Base-by-base conservation (phyloP, 1,284 basidiomycete species). In the Ganoderma multipileum region DNA sequence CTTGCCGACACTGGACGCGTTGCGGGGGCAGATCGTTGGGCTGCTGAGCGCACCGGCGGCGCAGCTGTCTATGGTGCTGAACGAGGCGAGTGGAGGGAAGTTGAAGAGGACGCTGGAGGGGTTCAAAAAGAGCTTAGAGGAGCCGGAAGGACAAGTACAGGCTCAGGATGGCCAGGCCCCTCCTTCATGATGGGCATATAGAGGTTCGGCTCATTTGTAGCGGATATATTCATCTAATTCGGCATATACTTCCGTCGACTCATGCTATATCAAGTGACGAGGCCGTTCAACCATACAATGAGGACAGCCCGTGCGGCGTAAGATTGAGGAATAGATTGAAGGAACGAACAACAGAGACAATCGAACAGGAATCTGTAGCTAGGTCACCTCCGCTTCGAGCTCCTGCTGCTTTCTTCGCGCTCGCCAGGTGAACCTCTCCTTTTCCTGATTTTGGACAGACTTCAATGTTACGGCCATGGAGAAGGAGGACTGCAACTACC, bases 91-190 rank as follows among this genome's bases (percentile, higher is more conserved):
- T 76, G 93, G 93, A 71, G 93, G 91, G 28, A 86, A 83, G 77
- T 76, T 95, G 76, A 89, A 90, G 67, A 85, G 93, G 82, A 92
- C 91, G 54, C 78, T 95, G 78, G 92, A 95, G 74, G 93, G 93
- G 0, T 83, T 94, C 74, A 90, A 89, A 82, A 90, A 89, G 80
- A 86, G 89, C 42, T 78, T 94, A 75, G 92, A 60, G 58, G 58
- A 93, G 81, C 65, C 67, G 20, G 89, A 90, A 39, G 38, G 38
- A 39, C 38, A 39, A 74, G 55, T 2, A 18, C 23, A 41, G 58
- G 79, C 69, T 28, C 77, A 82, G 73, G 70, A 68, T 16, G 70
- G 63, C 50, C 69, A 69, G 26, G 68, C 63, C 44, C 63, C 69
- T 20, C 67, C 69, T 55, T 70, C 70, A 65, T 74, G 69, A 65